These are phyloP conservation scores for Colletotrichum euphorbiae DNA, from an alignment of 2,329 filamentous ascomycete genomes.

Conservation along the genomic window DNA sequence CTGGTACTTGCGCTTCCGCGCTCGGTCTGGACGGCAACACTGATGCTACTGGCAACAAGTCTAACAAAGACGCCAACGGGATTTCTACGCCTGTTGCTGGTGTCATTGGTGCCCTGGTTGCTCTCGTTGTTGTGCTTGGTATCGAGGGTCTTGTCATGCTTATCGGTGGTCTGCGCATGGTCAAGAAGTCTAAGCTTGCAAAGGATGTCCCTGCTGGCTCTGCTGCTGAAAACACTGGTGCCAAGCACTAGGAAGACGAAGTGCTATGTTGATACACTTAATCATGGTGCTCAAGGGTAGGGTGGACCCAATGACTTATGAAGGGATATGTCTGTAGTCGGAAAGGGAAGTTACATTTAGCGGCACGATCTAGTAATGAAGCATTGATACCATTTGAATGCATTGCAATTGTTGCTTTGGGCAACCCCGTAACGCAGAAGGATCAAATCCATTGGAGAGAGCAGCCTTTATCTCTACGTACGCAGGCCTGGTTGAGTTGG, in stretches of 20 bases:
- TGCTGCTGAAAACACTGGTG: slow-evolving; percentile 6
- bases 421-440: too few relatives aligned
- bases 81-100: slow-evolving; percentile 81
- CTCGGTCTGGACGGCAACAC: slow-evolving; percentile 43
- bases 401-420: too few relatives aligned
- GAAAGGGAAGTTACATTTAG: not conserved
- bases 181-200: slow-evolving; percentile 58
- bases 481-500: too few relatives aligned
- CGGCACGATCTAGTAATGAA: not conserved
- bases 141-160: slow-evolving; percentile 57
- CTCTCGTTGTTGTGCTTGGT: slow-evolving; percentile 62
- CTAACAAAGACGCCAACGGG: slow-evolving; percentile 51
- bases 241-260: slow-evolving; percentile 5
- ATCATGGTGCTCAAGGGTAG: not conserved
- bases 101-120: slow-evolving; percentile 81
- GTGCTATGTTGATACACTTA: too few relatives aligned
- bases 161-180: slow-evolving; percentile 58
- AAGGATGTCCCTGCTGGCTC: slow-evolving; percentile 16
- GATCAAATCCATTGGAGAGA: too few relatives aligned
- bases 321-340: not conserved
- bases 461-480: too few relatives aligned
- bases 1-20: slow-evolving; percentile 69
- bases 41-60: slow-evolving; percentile 43
- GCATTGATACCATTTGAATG: not conserved
- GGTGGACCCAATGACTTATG: slow-evolving; percentile 7